Percentiles rank a stretch among this genome's conserved stretches.
Conservation (phyloP, 1,284 basidiomycete species). For the Rhodotorula sp. region DNA sequence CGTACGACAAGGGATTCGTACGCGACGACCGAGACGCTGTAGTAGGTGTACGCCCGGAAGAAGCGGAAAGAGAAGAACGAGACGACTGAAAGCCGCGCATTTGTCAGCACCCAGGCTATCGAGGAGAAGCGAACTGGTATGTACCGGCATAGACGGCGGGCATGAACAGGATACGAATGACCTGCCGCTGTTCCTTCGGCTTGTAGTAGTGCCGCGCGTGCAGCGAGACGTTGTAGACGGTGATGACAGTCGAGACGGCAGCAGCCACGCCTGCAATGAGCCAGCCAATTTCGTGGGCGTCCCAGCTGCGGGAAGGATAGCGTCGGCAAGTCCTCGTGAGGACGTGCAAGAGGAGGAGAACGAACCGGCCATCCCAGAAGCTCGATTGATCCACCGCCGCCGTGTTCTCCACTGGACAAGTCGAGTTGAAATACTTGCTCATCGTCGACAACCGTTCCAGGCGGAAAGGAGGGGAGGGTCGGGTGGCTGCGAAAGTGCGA, state of each 20-base stretch:
- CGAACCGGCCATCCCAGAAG: slow-evolving; percentile 22
- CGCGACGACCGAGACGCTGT: slow-evolving; percentile 60
- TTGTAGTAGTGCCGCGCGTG: slow-evolving; percentile 48
- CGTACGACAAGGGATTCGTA: slow-evolving; percentile 34
- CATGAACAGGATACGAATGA: slow-evolving; percentile 41
- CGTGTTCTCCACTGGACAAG: slow-evolving; percentile 25
- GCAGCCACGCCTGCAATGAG: slow-evolving; percentile 66
- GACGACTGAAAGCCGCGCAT: slow-evolving; percentile 64
- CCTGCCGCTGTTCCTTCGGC: slow-evolving; percentile 48
- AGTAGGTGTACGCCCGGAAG: slow-evolving; percentile 57
- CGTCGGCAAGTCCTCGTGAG: background rate
- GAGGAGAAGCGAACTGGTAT: background rate
- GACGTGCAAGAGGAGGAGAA: background rate
- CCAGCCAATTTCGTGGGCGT: slow-evolving; percentile 67
- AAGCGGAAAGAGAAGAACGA: slow-evolving; percentile 84
- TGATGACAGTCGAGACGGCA: slow-evolving; percentile 44
- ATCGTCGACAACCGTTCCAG: background rate
- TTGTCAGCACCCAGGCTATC: background rate
- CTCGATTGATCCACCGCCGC: slow-evolving; percentile 1
- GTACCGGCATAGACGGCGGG: slow-evolving; percentile 21
- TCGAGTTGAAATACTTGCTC: slow-evolving; percentile 2
- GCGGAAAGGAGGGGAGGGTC: background rate
- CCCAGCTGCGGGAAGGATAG: slow-evolving; percentile 32
- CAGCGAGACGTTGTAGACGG: slow-evolving; percentile 45
- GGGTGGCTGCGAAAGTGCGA: background rate